Base-by-base conservation (phyloP, 2,329 filamentous ascomycete genomes). In the Microsporum audouinii region DNA sequence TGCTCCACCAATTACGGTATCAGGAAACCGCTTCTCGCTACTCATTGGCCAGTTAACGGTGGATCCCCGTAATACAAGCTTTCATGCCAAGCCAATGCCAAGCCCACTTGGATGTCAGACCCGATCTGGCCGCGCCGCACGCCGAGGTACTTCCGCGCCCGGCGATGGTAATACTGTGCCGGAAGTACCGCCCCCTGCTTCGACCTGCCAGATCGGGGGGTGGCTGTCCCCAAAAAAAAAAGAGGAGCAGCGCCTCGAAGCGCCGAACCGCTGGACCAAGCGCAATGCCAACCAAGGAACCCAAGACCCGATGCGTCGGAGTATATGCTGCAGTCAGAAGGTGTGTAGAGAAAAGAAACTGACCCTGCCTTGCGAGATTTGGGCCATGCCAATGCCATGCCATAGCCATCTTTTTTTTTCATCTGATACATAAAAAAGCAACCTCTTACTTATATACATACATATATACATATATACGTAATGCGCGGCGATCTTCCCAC, bases 401-500 rank as follows among this genome's bases (percentile, higher is more conserved):
- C 17, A 23, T 23, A 23, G 17, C 17, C 17, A 23, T 23, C 17
- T 23, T 23, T 23, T 23, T 23, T n/a, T n/a, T 43, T 43, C 39
- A 43, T 14, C 39, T 43, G 39, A 43, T n/a, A 43, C 39, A 43
- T 2, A 17, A 43, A 43, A 23, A 47, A 47, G 43, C n/a, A 47
- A 27, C 39, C 10, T 43, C 39, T 43, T 43, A n/a, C 39, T n/a
- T 36, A 5, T 36, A 36, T 36, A 5, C 34, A 10, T 36, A 36
- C 34, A 36, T 5, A 43, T 43, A 12, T 14, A 43, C 12, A 12
- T n/a, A n/a, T 12, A 36, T 23, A 36, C 49, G 49, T 55, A 55
- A 55, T 55, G 49, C 49, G 49, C 31, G 49, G 49, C 36, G 49
- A 55, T 55, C 55, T 29, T 39, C 36, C 55, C 55, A 41, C 55